Base-by-base conservation (phyloP, 768 basidiomycete genomes). In the Podaxis mareebaensis region DNA sequence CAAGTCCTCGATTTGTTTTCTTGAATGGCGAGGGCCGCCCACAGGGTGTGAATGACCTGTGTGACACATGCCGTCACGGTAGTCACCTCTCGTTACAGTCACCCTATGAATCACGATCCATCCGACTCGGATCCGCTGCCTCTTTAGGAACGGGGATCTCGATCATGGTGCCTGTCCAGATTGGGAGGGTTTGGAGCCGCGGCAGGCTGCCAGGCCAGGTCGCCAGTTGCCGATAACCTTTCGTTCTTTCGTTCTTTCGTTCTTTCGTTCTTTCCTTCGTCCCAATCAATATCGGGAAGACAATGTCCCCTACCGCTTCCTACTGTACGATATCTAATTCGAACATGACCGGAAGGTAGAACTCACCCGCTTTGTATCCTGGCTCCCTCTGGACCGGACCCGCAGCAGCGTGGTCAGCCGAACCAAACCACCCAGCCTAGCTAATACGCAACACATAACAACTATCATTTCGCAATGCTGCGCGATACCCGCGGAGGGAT, bases 51-150 rank as follows among this genome's bases (percentile, higher is more conserved):
- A 55, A 40, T 55, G 40, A 28, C 53, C 60, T 54, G 40, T 17
- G 61, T 62, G 61, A 55, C 61, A 54, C 12, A 36, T 46, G 20
- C 54, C 54, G 54, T 55, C 22, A 40, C 54, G 13, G 7, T 20
- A 20, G 58, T 49, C 48, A 38, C 46, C 28, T 46, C 46, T 24
- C 58, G 33, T 49, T n/a, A 59, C 44, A 38, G 36, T 39, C 30
- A 36, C 44, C n/a, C 33, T 12, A 12, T 49, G 49, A 33, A 52
- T 60, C 59, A 60, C 58, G 59, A 60, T 60, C 59, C 61, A 62
- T 62, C 61, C 53, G 61, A 62, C 61, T 62, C 61, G 61, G 61
- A 62, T 62, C 61, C 61, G 42, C 42, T 55, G 11, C 61, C 44
- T 46, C 53, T 48, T 48, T 55, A 4, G 61, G 53, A 48, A 44